Evolutionary conservation across 495 filamentous ascomycete species (phyloP).

Genomic region (Penicillium coffeae): DNA sequence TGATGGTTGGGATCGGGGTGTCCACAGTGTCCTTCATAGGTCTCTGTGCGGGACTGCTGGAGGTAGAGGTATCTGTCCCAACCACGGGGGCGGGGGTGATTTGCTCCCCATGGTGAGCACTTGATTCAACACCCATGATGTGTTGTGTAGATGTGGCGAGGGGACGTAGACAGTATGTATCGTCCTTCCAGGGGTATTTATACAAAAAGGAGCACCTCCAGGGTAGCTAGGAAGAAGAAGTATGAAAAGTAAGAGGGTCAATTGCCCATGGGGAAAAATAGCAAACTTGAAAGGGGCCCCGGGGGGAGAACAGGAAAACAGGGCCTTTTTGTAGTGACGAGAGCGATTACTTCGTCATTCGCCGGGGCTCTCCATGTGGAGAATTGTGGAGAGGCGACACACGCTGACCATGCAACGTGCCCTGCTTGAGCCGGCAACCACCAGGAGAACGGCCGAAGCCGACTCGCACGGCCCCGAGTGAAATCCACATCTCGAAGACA

Average conservation of each 20-base stretch:
- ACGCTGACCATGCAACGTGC: not conserved
- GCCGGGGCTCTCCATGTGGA: constrained; percentile 12
- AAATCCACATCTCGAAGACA: constrained; percentile 10
- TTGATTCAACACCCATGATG: constrained; percentile 35
- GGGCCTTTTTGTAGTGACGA: constrained; percentile 21
- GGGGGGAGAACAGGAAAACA: constrained; percentile 4
- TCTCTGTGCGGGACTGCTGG: constrained; percentile 23
- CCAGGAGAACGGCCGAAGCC: constrained; percentile 12
- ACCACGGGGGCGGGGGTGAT: constrained; percentile 31
- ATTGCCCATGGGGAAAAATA: constrained; percentile 18
- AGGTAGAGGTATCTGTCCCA: constrained; percentile 22
- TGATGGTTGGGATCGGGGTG: constrained; percentile 40
- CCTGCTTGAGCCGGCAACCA: not conserved
- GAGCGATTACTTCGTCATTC: constrained; percentile 5
- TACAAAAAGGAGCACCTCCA: not conserved
- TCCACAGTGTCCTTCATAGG: constrained; percentile 27
- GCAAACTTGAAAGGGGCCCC: not conserved
- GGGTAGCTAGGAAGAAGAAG: not conserved
- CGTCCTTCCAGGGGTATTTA: not conserved
- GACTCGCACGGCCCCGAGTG: constrained; percentile 11
- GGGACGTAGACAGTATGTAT: too few relatives aligned
- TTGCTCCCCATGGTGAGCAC: constrained; percentile 35
- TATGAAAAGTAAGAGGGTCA: constrained; percentile 2
- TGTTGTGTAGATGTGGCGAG: not conserved
- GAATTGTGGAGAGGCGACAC: constrained; percentile 20